Percentiles rank a stretch among this genome's conserved stretches.
Evolutionary conservation across 352 stramenopile genomes (phyloP).

Genomic region (Phytopythium cucurbitacearum): DNA sequence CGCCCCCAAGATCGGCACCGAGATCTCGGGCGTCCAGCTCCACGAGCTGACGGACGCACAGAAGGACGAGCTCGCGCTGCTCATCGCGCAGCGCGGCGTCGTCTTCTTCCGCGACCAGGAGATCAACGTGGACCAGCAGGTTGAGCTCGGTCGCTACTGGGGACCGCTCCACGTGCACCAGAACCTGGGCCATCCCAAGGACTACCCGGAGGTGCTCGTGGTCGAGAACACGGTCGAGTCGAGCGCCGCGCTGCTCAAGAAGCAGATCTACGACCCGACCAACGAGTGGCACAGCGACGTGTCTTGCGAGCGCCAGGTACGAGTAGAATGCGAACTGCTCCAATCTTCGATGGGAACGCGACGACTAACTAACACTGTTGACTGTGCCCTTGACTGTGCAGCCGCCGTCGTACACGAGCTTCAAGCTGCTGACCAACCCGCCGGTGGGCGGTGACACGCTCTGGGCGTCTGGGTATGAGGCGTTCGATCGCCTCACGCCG

Average conservation of each 20-base stretch:
- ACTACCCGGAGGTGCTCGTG: constrained; percentile 16
- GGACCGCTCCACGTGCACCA: constrained; percentile 25
- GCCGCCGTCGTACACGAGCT: constrained; percentile 25
- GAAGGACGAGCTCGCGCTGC: constrained; percentile 14
- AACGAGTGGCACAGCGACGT: constrained; percentile 38
- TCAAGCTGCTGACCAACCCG: constrained; percentile 27
- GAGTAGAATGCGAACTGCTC: neutral
- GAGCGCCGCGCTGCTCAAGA: constrained; percentile 10
- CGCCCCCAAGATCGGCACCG: constrained; percentile 18
- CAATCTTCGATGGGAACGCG: neutral
- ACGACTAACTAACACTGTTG: neutral
- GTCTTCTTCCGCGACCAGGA: constrained; percentile 19
- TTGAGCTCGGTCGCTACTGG: constrained; percentile 21
- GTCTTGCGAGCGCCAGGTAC: constrained; percentile 25
- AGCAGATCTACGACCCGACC: constrained; percentile 17
- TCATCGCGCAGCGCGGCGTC: constrained; percentile 12
- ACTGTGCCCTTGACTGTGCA: neutral
- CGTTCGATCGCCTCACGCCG: constrained; percentile 36
- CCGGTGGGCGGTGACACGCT: constrained; percentile 33
- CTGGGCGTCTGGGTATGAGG: constrained; percentile 36
- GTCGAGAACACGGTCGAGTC: constrained; percentile 11
- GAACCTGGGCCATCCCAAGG: constrained; percentile 17
- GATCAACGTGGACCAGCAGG: constrained; percentile 9
- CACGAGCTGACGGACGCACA: constrained; percentile 7
- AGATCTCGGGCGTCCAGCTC: constrained; percentile 13